These are phyloP conservation scores for Trichothecium roseum DNA, from an alignment of 2,329 filamentous ascomycete species.

Conservation along the genomic window DNA sequence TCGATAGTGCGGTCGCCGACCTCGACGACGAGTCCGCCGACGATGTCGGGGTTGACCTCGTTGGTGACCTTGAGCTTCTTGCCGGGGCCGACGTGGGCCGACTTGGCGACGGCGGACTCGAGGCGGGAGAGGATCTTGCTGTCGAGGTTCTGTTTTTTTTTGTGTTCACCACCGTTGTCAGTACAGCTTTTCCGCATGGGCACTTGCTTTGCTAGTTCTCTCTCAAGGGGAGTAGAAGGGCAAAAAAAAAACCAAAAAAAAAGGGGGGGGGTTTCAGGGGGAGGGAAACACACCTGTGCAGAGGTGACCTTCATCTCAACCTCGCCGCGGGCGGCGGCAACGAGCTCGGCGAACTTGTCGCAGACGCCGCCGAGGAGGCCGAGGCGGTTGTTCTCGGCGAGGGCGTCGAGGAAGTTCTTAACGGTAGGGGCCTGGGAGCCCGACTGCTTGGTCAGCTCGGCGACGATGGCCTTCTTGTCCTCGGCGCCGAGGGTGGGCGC, in stretches of 20 bases:
- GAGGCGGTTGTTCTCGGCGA: constrained; percentile 95
- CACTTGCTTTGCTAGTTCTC: not conserved
- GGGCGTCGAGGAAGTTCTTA: constrained; percentile 84
- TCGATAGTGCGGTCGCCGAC: constrained; percentile 97
- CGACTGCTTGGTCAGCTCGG: constrained; percentile 78
- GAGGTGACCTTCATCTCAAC: constrained; percentile 86
- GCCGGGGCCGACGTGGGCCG: constrained; percentile 74
- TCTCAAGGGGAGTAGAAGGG: too few species aligned
- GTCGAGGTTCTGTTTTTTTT: constrained; percentile 60
- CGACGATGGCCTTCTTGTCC: constrained; percentile 81
- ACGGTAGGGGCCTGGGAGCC: constrained; percentile 69
- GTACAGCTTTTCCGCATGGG: constrained; percentile 1
- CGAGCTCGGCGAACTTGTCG: constrained; percentile 79
- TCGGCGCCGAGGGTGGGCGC: constrained; percentile 67
- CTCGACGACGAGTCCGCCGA: constrained; percentile 90
- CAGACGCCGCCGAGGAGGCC: constrained; percentile 70
- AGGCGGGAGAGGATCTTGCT: constrained; percentile 75
- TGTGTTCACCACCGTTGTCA: constrained; percentile 12
- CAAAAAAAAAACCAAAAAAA: too few species aligned
- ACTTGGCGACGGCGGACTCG: constrained; percentile 83
- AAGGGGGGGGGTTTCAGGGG: not conserved
- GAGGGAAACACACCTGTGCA: constrained; percentile 65
- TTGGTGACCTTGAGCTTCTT: constrained; percentile 98
- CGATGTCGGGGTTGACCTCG: constrained; percentile 89
- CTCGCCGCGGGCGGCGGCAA: constrained; percentile 85